Base-by-base conservation (phyloP, 2,329 filamentous ascomycete species). In the Cladosporium cucumerinum region DNA sequence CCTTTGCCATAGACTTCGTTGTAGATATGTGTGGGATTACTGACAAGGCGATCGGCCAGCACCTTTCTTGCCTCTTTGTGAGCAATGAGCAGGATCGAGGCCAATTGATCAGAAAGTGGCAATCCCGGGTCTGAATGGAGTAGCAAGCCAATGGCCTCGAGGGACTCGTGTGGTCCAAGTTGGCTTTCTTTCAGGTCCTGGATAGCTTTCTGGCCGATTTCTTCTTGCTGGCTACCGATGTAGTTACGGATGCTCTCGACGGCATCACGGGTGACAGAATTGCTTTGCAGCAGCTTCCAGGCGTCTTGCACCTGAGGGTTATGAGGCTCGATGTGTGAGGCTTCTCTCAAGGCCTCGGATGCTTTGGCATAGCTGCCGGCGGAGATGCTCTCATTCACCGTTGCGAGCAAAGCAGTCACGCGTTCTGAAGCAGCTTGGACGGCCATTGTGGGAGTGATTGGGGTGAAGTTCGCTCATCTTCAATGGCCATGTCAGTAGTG, bases 1-100 rank as follows among this genome's bases (percentile, higher is more conserved):
- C 81, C 81, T 18, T 78, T 76, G 59, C 77, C 75, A 62, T 79
- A 82, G 48, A 82, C 69, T 61, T 76, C 74, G 46, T 79, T 76
- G 70, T 81, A 82, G 26, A 76, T 76, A 34, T 76, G 72, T 4
- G 80, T 81, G 16, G 80, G 76, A 46, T 75, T 73, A 14, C 77
- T 70, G 26, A 71, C 67, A 39, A 82, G 71, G 5, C 73, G 73
- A 34, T 69, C 71, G 7, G 76, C 79, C n/a, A 83, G 72, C 59
- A 72, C 73, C 65, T 71, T 75, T 65, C 79, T 77, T 8, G 79
- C 80, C 28, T 77, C 75, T 10, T 65, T 64, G 58, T 71, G 72
- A 12, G 63, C 65, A 32, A 64, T 66, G n/a, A 76, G 62, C 5
- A 75, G 57, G 5, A 67, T 68, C 1, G 80, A 78, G 43, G 79